Percentiles rank a stretch among this genome's conserved stretches.
These are phyloP conservation scores for Phylloporus sp. DNA, from an alignment of 1,284 basidiomycete genomes.

Conservation along the genomic window DNA sequence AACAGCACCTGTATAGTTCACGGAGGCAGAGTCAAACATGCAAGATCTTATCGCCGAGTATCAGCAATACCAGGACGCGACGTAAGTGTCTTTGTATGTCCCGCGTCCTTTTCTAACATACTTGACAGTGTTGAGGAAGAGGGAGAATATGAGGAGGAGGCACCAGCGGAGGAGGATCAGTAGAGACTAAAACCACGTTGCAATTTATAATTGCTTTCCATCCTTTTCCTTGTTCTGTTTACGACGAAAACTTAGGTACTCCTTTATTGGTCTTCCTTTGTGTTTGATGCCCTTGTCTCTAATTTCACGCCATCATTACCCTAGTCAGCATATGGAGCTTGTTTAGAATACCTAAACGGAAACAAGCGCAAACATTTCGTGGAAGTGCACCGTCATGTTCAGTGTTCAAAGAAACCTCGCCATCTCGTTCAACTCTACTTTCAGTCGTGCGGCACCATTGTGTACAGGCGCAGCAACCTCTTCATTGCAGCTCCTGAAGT, in stretches of 20 bases:
- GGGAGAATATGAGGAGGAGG: conserved; percentile 83
- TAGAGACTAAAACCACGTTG: conserved; percentile 37
- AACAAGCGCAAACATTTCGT: conserved; percentile 26
- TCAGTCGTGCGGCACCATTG: conserved; percentile 29
- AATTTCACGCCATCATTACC: conserved; percentile 43
- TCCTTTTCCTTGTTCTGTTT: conserved; percentile 28
- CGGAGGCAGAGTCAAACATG: conserved; percentile 97
- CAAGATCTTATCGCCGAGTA: conserved; percentile 94
- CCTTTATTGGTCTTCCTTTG: conserved; percentile 41
- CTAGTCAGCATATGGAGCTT: conserved; percentile 32
- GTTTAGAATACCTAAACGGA: conserved; percentile 2
- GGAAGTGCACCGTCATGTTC: neutral
- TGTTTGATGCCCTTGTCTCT: conserved; percentile 40
- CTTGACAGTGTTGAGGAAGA: conserved; percentile 74
- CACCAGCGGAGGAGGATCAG: conserved; percentile 64
- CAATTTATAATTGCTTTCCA: conserved; percentile 28
- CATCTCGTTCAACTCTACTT: neutral
- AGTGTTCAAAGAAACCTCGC: too few relatives aligned
- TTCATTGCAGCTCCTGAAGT: conserved; percentile 45
- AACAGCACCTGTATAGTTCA: conserved; percentile 66
- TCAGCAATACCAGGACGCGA: conserved; percentile 96
- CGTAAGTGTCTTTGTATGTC: conserved; percentile 57
- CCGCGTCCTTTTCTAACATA: conserved; percentile 6
- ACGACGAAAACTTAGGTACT: conserved; percentile 47
- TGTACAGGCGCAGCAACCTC: conserved; percentile 43